phyloP scores from a whole-genome alignment of 2,329 filamentous ascomycete species.

The Cladobotryum protrusum region DNA sequence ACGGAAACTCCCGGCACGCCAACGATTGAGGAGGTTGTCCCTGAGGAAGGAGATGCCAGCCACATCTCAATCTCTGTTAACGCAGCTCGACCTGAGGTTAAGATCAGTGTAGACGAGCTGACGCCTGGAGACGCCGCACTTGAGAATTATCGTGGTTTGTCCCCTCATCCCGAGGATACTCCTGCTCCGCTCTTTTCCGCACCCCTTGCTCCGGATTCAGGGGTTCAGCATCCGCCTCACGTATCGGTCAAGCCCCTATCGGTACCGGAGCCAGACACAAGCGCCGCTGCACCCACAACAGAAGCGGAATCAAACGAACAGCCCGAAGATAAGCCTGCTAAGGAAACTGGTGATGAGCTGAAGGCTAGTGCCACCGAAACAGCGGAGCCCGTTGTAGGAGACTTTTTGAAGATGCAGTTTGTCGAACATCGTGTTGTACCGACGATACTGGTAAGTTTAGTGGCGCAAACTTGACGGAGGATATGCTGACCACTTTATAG shows the following conservation, averaged over 20 bases:
- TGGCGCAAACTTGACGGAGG: too few relatives aligned
- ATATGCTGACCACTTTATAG: slow-evolving; percentile 35
- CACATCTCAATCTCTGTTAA: background rate
- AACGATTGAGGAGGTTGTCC: background rate
- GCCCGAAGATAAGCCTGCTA: slow-evolving; percentile 4
- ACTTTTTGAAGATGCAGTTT: slow-evolving; percentile 93
- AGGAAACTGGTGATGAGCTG: slow-evolving; percentile 13
- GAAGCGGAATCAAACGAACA: slow-evolving; percentile 1
- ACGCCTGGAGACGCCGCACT: slow-evolving; percentile 8
- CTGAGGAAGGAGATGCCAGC: slow-evolving; percentile 1
- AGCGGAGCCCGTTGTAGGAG: slow-evolving; percentile 74
- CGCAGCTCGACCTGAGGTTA: slow-evolving; percentile 13
- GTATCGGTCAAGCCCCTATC: background rate
- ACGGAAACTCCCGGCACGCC: background rate
- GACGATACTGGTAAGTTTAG: slow-evolving; percentile 72
- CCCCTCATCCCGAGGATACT: slow-evolving; percentile 59
- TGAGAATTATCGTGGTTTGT: slow-evolving; percentile 27
- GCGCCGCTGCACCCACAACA: slow-evolving; percentile 1
- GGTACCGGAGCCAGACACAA: background rate
- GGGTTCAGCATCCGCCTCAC: slow-evolving; percentile 19
- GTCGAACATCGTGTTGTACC: slow-evolving; percentile 91
- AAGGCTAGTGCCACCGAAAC: slow-evolving; percentile 11
- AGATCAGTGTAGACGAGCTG: slow-evolving; percentile 10
- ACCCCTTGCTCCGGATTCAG: slow-evolving; percentile 23
- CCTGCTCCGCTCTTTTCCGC: slow-evolving; percentile 55